Evolutionary conservation across 345 rosid genomes (phyloP), one percentile per base, ranked within the genome.

Genomic region (Syzygium aqueum): DNA sequence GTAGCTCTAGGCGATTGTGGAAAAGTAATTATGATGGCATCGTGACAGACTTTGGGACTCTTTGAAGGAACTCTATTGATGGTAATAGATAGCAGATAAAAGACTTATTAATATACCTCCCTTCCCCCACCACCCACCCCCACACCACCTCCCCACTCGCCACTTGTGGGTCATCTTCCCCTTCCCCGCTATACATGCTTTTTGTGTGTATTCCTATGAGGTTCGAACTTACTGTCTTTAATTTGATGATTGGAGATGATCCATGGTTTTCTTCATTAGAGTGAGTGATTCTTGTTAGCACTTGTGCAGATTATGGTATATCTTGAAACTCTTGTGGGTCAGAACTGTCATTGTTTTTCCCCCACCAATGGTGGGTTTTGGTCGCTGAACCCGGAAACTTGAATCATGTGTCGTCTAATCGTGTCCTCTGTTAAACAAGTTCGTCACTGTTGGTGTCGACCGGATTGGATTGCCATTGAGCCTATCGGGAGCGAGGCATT

Each of bases 1-100:
- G 33, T 92, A 92, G 94, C 88, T n/a, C 88, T 94, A 92, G 96
- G 93, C 90, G 89, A 89, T 92, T 91, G 95, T 93, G 94, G 84
- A 67, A 85, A 93, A 92, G 87, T 86, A 86, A 86, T 86, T 86
- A 86, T 65, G 56, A 15, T 30, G 87, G 87, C 82, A 86, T 65
- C 92, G 87, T 89, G 89, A 91, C 92, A 80, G 90, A 90, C 90
- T 87, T 85, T 51, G 89, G 86, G 56, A 90, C 92, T 87, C 85
- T 57, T 21, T 22, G 22, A 51, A 56, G 65, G 63, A 51, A 73
- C 80, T 73, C 65, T 43, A 21, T 84, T 84, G 65, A 84, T 84
- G 86, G 86, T 84, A 40, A 53, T 84, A 84, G 86, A 53, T 84
- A 27, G 56, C 53, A 84, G 65, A 53, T 53, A 56, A 56, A 84